These are phyloP conservation scores for Thielaviopsis ethacetica DNA, from an alignment of 2,329 filamentous ascomycete genomes.

Conservation along the genomic window DNA sequence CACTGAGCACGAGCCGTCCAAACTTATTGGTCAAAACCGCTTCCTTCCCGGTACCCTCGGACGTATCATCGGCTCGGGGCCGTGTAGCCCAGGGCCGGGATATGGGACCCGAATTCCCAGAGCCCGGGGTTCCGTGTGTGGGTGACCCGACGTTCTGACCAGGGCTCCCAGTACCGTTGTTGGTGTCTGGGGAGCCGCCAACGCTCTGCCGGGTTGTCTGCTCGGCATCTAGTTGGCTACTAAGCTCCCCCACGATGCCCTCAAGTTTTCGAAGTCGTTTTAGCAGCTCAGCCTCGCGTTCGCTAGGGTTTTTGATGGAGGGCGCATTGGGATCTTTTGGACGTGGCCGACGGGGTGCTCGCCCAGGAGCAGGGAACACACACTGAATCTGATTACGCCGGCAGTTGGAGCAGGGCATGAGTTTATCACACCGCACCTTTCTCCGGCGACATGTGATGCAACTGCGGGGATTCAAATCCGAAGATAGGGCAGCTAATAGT, in stretches of 20 bases:
- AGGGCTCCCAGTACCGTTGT: background rate
- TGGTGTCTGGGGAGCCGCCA: constrained; percentile 6
- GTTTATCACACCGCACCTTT: constrained; percentile 66
- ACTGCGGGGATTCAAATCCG: constrained; percentile 29
- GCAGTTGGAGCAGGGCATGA: constrained; percentile 62
- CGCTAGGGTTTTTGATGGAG: constrained; percentile 40
- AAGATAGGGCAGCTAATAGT: constrained; percentile 5
- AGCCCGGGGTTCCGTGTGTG: constrained; percentile 5
- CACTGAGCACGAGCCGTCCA: constrained; percentile 12
- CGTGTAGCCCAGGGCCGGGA: background rate
- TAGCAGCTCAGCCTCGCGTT: constrained; percentile 51
- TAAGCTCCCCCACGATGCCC: constrained; percentile 56
- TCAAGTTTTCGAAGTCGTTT: constrained; percentile 58
- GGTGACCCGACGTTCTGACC: constrained; percentile 1
- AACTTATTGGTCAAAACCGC: constrained; percentile 9
- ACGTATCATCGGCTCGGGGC: background rate
- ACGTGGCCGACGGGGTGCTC: constrained; percentile 51
- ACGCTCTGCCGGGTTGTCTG: constrained; percentile 14
- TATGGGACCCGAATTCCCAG: background rate
- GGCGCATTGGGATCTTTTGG: constrained; percentile 48
- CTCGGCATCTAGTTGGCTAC: constrained; percentile 45
- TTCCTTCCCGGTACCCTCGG: constrained; percentile 3
- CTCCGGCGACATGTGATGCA: constrained; percentile 35
- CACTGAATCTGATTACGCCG: constrained; percentile 54
- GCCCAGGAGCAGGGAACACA: constrained; percentile 57